Base-by-base conservation (phyloP, 116 monocot species). In the Iris pallida region DNA sequence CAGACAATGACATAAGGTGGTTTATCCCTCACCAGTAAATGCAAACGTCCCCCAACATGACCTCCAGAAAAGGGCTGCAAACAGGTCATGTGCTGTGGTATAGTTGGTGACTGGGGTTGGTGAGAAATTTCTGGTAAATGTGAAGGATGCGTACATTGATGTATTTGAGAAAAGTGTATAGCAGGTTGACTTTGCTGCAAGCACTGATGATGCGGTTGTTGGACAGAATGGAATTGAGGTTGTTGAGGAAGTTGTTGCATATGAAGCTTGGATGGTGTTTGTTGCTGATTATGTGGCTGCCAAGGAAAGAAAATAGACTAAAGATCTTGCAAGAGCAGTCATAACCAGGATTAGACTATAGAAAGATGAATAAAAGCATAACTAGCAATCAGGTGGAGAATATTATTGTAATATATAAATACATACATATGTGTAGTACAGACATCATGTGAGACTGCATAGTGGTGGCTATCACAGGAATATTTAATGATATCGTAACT, bases 71-170 rank as follows among this genome's bases (percentile, higher is more conserved):
- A 42, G 5, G 82, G 66, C 65, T 88, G 95, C 68, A 91, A 68
- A 63, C 86, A 86, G 53, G 91, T 30, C 52, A 95, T 46, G 20
- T 86, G 86, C 20, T 75, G 91, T 53, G 88, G 56, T 12, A 90
- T 72, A 18, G 79, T 40, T 20, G 73, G 69, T 13, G 77, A 17
- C 10, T 70, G 76, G 71, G 84, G 79, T 42, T 74, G 61, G 20
- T 76, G 78, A 73, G 82, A 47, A 72, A 80, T 74, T 57, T 93
- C 85, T 20, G 77, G 59, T 55, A 84, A 62, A 68, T 89, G 86
- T 47, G 89, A 82, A 49, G 71, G 53, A 70, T 90, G 81, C 5
- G 83, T 71, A 42, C 85, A 85, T 47, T 72, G 86, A 62, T 78
- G 80, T 47, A 81, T 63, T 54, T 74, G 73, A 16, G 89, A 62